These are phyloP conservation scores for Acer negundo DNA, from an alignment of 345 rosid species.

Conservation along the genomic window DNA sequence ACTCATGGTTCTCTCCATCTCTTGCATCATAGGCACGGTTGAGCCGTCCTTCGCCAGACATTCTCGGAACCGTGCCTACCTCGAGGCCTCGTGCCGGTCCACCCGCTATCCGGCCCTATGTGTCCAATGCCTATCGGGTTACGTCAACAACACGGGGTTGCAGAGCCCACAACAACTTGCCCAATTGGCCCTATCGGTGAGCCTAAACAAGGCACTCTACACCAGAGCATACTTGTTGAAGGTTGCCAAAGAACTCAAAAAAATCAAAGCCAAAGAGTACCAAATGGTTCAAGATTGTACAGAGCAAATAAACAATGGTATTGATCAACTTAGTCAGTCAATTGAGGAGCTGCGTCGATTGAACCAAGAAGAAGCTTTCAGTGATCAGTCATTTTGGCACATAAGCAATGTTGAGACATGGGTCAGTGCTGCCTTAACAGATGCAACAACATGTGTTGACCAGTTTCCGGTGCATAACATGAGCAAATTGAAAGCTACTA, in stretches of 20 bases:
- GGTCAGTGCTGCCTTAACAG: conserved; percentile 76
- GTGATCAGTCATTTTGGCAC: conserved; percentile 48
- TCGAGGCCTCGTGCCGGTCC: conserved; percentile 51
- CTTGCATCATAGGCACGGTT: conserved; percentile 10
- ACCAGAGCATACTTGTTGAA: conserved; percentile 56
- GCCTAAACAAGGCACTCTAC: conserved; percentile 54
- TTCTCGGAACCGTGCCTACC: conserved; percentile 28
- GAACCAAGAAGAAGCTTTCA: conserved; percentile 1
- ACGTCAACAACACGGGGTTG: conserved; percentile 35
- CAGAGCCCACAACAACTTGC: conserved; percentile 61
- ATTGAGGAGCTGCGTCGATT: conserved; percentile 57
- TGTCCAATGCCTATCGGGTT: conserved; percentile 46
- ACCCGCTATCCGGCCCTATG: conserved; percentile 65
- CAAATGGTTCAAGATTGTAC: conserved; percentile 61
- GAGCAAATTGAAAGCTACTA: conserved; percentile 71
- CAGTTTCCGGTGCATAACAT: conserved; percentile 56
- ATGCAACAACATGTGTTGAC: conserved; percentile 57
- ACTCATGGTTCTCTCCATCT: conserved; percentile 15
- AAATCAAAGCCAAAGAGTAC: conserved; percentile 41
- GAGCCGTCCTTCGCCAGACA: conserved; percentile 20
- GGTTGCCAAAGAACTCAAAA: conserved; percentile 42
- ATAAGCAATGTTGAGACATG: conserved; percentile 66
- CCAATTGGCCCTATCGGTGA: conserved; percentile 57
- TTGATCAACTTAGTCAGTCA: conserved; percentile 59
- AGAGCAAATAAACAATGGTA: conserved; percentile 53